Percentiles rank a stretch among this genome's conserved stretches.
phyloP scores from a whole-genome alignment of 257 asterid genomes.

The Nicotiana tomentosiformis region DNA sequence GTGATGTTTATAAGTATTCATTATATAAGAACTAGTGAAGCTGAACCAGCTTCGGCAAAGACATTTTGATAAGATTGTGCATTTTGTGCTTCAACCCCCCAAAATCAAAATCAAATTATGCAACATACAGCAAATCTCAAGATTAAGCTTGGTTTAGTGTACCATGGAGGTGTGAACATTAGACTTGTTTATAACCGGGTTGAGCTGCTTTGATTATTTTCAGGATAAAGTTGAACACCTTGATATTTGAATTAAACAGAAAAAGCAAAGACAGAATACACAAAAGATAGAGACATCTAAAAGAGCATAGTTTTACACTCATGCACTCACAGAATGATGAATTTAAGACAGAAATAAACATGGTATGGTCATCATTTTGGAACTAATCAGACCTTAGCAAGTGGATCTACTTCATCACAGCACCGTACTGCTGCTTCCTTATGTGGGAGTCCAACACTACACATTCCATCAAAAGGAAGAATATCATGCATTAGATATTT shows the following conservation, averaged over 20 bases:
- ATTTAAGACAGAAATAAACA: not conserved
- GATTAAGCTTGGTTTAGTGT: not conserved
- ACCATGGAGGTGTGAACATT: not conserved
- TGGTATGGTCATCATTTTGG: not conserved
- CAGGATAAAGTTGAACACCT: not conserved
- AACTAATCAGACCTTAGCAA: constrained; percentile 48
- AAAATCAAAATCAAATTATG: not conserved
- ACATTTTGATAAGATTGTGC: not conserved
- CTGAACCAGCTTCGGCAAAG: not conserved
- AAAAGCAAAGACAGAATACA: not conserved
- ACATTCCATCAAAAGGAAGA: constrained; percentile 16
- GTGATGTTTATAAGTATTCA: not conserved
- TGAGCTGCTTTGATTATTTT: not conserved
- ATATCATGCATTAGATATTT: not conserved
- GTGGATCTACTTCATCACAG: constrained; percentile 68
- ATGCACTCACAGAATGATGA: not conserved
- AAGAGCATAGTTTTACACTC: not conserved
- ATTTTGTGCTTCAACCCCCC: not conserved
- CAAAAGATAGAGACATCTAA: not conserved
- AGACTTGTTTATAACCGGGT: not conserved
- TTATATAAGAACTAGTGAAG: not conserved
- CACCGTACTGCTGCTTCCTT: constrained; percentile 61
- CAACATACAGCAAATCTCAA: not conserved
- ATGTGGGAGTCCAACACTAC: constrained; percentile 70
- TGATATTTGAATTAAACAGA: not conserved